Conservation (phyloP, 805 yeast genomes). For the Candida cerambycidarum region DNA sequence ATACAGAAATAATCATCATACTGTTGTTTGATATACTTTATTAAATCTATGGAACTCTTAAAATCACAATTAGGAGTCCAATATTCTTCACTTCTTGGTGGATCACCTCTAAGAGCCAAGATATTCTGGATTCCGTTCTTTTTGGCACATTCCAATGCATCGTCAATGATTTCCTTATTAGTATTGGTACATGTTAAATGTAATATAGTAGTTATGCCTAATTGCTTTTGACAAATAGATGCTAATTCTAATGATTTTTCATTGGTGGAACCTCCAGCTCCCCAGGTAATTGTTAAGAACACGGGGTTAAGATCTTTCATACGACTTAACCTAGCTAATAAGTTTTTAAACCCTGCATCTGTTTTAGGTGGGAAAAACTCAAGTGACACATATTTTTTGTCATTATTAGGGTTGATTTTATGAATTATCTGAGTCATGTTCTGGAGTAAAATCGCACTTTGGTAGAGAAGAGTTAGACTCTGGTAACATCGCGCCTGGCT, state of each 20-base stretch:
- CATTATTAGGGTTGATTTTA: slow-evolving; percentile 39
- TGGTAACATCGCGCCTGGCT: no score
- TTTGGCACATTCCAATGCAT: slow-evolving; percentile 72
- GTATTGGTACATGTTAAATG: slow-evolving; percentile 97
- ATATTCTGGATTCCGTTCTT: slow-evolving; percentile 81
- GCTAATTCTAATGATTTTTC: slow-evolving; percentile 85
- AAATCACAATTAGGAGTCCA: slow-evolving; percentile 59
- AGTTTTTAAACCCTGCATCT: slow-evolving; percentile 78
- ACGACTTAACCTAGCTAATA: slow-evolving; percentile 82
- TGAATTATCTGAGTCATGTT: slow-evolving; percentile 29
- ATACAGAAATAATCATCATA: slow-evolving; percentile 84
- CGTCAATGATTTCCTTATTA: slow-evolving; percentile 70
- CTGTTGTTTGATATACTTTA: slow-evolving; percentile 66
- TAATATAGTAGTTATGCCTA: slow-evolving; percentile 86
- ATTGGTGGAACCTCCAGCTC: slow-evolving; percentile 95
- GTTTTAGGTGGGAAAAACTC: slow-evolving; percentile 99
- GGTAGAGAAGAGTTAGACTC: no score
- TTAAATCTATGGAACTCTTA: slow-evolving; percentile 81
- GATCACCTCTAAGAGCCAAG: slow-evolving; percentile 93
- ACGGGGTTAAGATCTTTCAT: slow-evolving; percentile 86
- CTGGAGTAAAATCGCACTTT: not conserved
- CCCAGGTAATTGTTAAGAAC: slow-evolving; percentile 96
- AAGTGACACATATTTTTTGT: slow-evolving; percentile 70
- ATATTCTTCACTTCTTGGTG: slow-evolving; percentile 76
- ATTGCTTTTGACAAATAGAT: slow-evolving; percentile 65